phyloP scores from a whole-genome alignment of 1,284 basidiomycete genomes.

The Thecaphora thlaspeos region DNA sequence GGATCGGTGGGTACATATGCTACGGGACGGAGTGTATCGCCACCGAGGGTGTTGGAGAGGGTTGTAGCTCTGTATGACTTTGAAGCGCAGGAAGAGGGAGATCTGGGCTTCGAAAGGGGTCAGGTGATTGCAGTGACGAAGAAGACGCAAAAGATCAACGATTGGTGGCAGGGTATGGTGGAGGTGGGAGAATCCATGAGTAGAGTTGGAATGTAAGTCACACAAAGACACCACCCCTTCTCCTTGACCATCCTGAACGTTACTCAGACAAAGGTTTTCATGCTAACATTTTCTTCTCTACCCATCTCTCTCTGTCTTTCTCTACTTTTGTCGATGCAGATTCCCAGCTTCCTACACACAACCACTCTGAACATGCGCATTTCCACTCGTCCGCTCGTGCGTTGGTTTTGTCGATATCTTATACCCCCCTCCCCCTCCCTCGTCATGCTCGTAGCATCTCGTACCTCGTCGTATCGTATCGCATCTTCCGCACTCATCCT shows the following conservation, averaged over 20 bases:
- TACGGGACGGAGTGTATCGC: too few species aligned
- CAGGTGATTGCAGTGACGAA: conserved; percentile 51
- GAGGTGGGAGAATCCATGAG: conserved; percentile 25
- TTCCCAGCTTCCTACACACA: conserved; percentile 33
- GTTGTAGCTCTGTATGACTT: conserved; percentile 53
- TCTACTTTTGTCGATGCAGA: conserved; percentile 1
- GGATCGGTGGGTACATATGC: neutral
- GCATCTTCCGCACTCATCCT: too few species aligned
- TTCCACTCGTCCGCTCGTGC: too few species aligned
- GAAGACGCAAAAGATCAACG: conserved; percentile 41
- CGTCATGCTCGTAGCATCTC: too few species aligned
- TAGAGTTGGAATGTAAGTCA: conserved; percentile 17
- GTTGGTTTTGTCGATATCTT: too few species aligned
- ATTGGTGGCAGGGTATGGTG: conserved; percentile 53
- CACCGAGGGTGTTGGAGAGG: conserved; percentile 4
- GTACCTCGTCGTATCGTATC: too few species aligned
- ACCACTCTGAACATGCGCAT: too few species aligned
- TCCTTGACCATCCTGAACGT: too few species aligned
- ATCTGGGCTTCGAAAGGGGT: conserved; percentile 48
- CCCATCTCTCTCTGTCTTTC: neutral
- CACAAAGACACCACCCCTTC: too few species aligned
- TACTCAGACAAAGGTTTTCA: too few species aligned
- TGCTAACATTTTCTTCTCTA: too few species aligned
- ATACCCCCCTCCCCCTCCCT: too few species aligned
- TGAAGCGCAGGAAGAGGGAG: conserved; percentile 42